Evolutionary conservation across 441 rosid genomes (phyloP), one percentile per base, ranked within the genome.

Genomic region (Arabidopsis hybrid): DNA sequence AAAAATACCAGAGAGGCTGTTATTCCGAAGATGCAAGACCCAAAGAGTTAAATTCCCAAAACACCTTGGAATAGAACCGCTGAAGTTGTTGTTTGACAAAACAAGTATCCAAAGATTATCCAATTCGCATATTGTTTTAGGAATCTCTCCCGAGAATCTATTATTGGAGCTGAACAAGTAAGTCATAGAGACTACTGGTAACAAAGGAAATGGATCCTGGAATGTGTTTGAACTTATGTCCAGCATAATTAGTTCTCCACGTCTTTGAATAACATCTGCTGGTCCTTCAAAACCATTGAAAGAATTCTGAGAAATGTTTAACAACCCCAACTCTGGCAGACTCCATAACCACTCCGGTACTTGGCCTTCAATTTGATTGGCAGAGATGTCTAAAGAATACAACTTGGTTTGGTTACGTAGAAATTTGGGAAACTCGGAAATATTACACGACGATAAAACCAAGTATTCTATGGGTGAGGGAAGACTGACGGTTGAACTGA

Each of bases 341-440:
- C 12, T 32, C 78, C 67, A 74, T 38, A 74, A 57, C 78, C 77
- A 65, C 10, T 73, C 18, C 7, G 72, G 77, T 49, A 73, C 60
- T 65, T 35, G n/a, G 2, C 60, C 66, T 65, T 73, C 16, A 12
- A 73, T 73, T 10, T 47, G 42, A 57, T 73, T 73, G 14, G 1
- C 6, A 47, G 72, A 74, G 7, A 66, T 12, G 62, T 74, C 46
- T 29, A 74, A 38, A 12, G 14, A 38, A 0, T 0, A 0, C 21
- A 74, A 29, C 0, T 1, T 34, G n/a, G 45, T 14, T 66, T 58
- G 36, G 8, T 3, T 65, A 45, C 36, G 49, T 31, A 66, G 36
- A 31, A 74, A 73, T 46, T 65, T 59, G 51, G 73, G 78, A 13
- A 75, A 51, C 50, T 67, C 69, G 2, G 2, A 9, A 21, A 75